Percentiles rank a stretch among this genome's conserved stretches.
phyloP scores from a whole-genome alignment of 345 rosid species.

The Rhodamnia rubescens region DNA sequence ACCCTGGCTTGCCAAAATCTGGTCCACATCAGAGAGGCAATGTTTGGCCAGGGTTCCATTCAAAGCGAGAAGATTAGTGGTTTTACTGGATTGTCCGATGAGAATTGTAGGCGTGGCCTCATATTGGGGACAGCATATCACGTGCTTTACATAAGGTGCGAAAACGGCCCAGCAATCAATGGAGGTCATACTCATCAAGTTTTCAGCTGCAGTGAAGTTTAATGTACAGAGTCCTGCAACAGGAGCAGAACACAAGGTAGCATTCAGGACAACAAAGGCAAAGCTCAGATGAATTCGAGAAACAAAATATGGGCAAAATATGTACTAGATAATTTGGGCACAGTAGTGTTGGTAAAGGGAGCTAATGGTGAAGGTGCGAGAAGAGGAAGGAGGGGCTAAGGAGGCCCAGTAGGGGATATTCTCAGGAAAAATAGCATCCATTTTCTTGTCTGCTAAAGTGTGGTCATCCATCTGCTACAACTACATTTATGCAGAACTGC shows the following conservation, averaged over 20 bases:
- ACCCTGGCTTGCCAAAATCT: slow-evolving; percentile 69
- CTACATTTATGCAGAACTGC: slow-evolving; percentile 41
- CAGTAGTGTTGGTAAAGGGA: slow-evolving; percentile 56
- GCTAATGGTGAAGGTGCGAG: slow-evolving; percentile 86
- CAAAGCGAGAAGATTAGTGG: slow-evolving; percentile 54
- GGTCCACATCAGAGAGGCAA: slow-evolving; percentile 76
- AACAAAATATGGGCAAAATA: neutral
- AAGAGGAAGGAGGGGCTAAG: slow-evolving; percentile 87
- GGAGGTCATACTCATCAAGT: slow-evolving; percentile 68
- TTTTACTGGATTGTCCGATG: slow-evolving; percentile 67
- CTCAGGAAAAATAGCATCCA: slow-evolving; percentile 43
- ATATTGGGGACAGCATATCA: slow-evolving; percentile 92
- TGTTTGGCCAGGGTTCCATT: slow-evolving; percentile 50
- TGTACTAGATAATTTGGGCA: slow-evolving; percentile 76
- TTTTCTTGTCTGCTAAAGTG: slow-evolving; percentile 3
- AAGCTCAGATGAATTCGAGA: neutral
- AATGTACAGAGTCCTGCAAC: slow-evolving; percentile 57
- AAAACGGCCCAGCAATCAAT: slow-evolving; percentile 66
- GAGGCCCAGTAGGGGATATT: slow-evolving; percentile 55
- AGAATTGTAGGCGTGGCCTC: slow-evolving; percentile 66
- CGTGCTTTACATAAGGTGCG: slow-evolving; percentile 80
- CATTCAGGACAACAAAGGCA: neutral
- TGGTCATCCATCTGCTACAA: slow-evolving; percentile 11
- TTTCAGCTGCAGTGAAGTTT: slow-evolving; percentile 61
- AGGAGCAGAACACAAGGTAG: neutral